Evolutionary conservation across 1,139 yeast species (phyloP).

Genomic region (Yamadazyma atmosphaerica): DNA sequence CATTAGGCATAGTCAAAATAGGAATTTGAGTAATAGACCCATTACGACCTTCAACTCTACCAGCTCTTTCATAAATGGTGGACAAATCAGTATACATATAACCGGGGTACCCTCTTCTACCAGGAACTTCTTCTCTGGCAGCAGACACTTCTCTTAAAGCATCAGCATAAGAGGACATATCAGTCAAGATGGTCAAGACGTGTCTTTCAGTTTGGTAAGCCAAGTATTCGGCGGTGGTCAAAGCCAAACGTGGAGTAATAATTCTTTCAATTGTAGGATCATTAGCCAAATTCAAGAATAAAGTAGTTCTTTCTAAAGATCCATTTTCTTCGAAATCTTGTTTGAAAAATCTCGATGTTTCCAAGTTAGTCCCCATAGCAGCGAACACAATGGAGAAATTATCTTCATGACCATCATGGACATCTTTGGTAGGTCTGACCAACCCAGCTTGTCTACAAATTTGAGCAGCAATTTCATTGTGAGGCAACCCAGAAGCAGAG

Average conservation of each 20-base stretch:
- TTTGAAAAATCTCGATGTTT: conserved; percentile 62
- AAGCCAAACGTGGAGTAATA: conserved; percentile 98
- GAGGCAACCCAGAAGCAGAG: conserved; percentile 99
- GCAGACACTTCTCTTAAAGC: conserved; percentile 99
- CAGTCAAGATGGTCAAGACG: conserved; percentile 95
- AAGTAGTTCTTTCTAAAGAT: conserved; percentile 93
- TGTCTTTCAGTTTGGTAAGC: conserved; percentile 99
- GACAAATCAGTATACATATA: conserved; percentile 99
- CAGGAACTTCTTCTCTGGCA: conserved; percentile 99
- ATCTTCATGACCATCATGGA: conserved; percentile 99
- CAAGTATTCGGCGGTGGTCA: conserved; percentile 96
- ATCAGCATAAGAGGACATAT: conserved; percentile 99
- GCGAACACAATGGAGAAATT: conserved; percentile 98
- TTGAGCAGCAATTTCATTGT: conserved; percentile 99
- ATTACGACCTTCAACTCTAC: conserved; percentile 99
- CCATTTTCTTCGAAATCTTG: conserved; percentile 99
- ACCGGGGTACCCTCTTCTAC: conserved; percentile 99
- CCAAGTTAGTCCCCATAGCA: conserved; percentile 65
- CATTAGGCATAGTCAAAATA: conserved; percentile 98
- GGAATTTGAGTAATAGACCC: conserved; percentile 99
- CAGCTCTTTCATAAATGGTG: conserved; percentile 98
- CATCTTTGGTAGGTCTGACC: conserved; percentile 98
- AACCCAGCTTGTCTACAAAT: conserved; percentile 99
- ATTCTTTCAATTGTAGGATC: conserved; percentile 99
- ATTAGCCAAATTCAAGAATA: conserved; percentile 95